Evolutionary conservation across 495 filamentous ascomycete genomes (phyloP), one percentile per base, ranked within the genome.

Genomic region (Podospora pseudocomata): DNA sequence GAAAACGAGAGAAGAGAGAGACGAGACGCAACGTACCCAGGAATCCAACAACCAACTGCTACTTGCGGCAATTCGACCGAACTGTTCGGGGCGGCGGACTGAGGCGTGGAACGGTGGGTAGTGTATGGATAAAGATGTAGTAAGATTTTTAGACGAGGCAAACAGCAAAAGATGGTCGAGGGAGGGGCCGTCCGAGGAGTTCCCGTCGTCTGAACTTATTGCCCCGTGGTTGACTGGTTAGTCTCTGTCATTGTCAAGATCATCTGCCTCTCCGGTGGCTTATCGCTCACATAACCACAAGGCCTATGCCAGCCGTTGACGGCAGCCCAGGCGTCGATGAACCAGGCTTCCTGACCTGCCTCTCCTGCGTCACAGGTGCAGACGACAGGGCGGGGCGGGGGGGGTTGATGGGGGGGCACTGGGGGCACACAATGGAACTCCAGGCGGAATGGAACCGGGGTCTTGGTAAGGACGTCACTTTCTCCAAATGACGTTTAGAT

Each of bases 1-100:
- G 55, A 58, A 20, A 56, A 18, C 19, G 54, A 58, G 18, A 58
- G 0, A n/a, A 58, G 55, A 58, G 39, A 49, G 6, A 13, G 39
- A 49, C 5, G 15, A 70, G 66, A 67, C 65, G 66, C 71, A 71
- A 73, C 73, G 65, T 74, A 73, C 74, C 62, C 13, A 58, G 27
- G 30, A 61, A 53, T 56, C 6, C 11, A 44, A 57, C 54, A 59
- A 32, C 32, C 63, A 30, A 34, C 65, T 60, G 73, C 67, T 62
- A 30, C 44, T 15, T 57, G 59, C 39, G 18, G 39, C 59, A 55
- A 9, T 16, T 56, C 27, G 59, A 28, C 65, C 65, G 58, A 56
- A 27, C 58, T 34, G 27, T 49, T 49, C 39, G 39, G 39, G 15
- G 1, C 15, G 39, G 39, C 39, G 39, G 39, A 16, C 15, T 5